These are phyloP conservation scores for Chamaenerion angustifolium DNA, from an alignment of 345 rosid species.

Conservation along the genomic window DNA sequence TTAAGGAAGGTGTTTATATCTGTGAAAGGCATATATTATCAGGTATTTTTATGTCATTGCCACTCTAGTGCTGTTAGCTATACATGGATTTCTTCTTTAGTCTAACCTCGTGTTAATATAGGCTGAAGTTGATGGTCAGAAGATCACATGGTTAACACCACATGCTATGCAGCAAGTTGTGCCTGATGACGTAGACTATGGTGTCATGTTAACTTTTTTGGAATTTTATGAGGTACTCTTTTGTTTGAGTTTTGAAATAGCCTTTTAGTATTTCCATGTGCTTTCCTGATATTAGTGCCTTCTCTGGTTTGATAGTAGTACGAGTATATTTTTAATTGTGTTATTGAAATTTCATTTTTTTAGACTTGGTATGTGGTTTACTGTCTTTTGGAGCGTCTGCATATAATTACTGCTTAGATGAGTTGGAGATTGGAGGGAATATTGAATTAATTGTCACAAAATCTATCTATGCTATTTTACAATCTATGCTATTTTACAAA, in stretches of 20 bases:
- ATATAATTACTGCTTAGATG: no score
- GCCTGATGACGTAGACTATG: slow-evolving; percentile 78
- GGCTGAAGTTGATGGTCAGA: slow-evolving; percentile 97
- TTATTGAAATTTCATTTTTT: no score
- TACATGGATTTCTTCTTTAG: slow-evolving; percentile 2
- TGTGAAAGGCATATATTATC: slow-evolving; percentile 92
- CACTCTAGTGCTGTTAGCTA: background rate
- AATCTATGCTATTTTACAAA: no score
- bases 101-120: slow-evolving; percentile 9
- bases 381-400: no score
- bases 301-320: no score
- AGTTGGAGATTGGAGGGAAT: no score
- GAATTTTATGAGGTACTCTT: slow-evolving; percentile 78
- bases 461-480: no score
- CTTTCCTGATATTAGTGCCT: no score
- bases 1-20: slow-evolving; percentile 76
- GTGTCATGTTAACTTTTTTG: slow-evolving; percentile 72
- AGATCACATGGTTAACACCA: slow-evolving; percentile 89
- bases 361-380: no score
- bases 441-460: no score
- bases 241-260: background rate
- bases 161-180: slow-evolving; percentile 87
- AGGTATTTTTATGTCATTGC: slow-evolving; percentile 27
- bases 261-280: background rate
- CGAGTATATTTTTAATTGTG: no score